Base-by-base conservation (phyloP, 352 stramenopile species). In the Peronospora belbahrii region DNA sequence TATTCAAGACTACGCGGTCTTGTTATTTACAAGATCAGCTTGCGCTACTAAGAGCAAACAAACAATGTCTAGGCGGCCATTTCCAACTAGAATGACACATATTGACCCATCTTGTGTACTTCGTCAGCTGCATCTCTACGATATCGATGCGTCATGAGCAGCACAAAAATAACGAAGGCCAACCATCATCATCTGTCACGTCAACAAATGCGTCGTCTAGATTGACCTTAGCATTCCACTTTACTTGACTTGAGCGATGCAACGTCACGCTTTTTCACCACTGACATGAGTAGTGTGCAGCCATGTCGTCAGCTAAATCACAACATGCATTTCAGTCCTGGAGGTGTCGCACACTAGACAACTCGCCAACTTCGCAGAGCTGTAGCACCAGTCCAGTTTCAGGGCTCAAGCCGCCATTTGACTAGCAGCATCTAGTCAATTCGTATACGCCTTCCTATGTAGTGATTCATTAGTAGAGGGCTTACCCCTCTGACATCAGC, bases 231-330 rank as follows among this genome's bases (percentile, higher is more conserved):
- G 43, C 55, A 27, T 49, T 58, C 34, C 41, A 54, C 17, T 50
- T 19, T 13, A 59, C 23, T 7, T 59, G 38, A 60, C 27, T 25
- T 57, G 47, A 45, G 39, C 36, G 4, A 64, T 15, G 57, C 43
- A 5, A 39, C 27, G 9, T 61, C 24, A 13, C 43, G 37, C 15
- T 49, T 45, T 43, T 43, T 56, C 22, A 41, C 49, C 9, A 48
- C 59, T 19, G 25, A 31, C 54, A 68, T 61, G 6, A 68, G 54
- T 18, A 54, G 59, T 5, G 59, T 68, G n/a, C 14, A 65, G 41
- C 59, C 59, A 22, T 49, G 28, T 52, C 30, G 23, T 68, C 59
- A 0, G 49, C 51, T 17, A 62, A 53, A 17, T 58, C 31, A 19
- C 50, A 20, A 9, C 47, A 48, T 43, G 48, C 55, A 1, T 47